Conservation (phyloP, 768 basidiomycete genomes). For the Mycena olivaceomarginata region DNA sequence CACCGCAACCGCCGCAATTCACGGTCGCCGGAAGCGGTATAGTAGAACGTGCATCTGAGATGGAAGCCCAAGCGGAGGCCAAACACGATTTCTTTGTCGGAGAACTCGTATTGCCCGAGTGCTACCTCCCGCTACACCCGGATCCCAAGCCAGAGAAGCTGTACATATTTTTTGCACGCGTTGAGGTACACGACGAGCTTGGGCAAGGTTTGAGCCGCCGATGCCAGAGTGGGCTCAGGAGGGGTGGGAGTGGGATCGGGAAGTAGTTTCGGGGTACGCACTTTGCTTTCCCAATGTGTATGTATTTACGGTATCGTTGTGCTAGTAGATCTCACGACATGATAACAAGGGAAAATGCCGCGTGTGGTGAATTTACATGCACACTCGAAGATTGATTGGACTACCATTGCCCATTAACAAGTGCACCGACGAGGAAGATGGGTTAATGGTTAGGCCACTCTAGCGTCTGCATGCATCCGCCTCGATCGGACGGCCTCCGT, state of each 20-base stretch:
- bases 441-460: neutral
- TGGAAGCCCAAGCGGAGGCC: slow-evolving; percentile 61
- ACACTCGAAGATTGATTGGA: slow-evolving; percentile 33
- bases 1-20: slow-evolving; percentile 65
- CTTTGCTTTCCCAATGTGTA: slow-evolving; percentile 23
- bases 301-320: slow-evolving; percentile 29
- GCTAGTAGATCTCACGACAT: slow-evolving; percentile 24
- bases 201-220: slow-evolving; percentile 89
- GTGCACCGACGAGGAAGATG: slow-evolving; percentile 33
- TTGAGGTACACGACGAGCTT: slow-evolving; percentile 88
- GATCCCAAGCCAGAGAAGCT: slow-evolving; percentile 95
- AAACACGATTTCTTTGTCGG: slow-evolving; percentile 60
- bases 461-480: slow-evolving; percentile 34
- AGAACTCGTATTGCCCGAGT: slow-evolving; percentile 88
- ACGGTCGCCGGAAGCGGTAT: slow-evolving; percentile 71
- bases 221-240: slow-evolving; percentile 93
- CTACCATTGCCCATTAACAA: slow-evolving; percentile 22
- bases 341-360: slow-evolving; percentile 4
- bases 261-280: slow-evolving; percentile 44
- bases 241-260: slow-evolving; percentile 81
- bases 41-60: slow-evolving; percentile 61
- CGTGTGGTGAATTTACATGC: slow-evolving; percentile 31
- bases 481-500: slow-evolving; percentile 30
- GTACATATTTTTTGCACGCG: slow-evolving; percentile 97
- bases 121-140: slow-evolving; percentile 93